Conservation (phyloP, 371 early-diverging fungal genomes). For the Saksenaea oblongispora region DNA sequence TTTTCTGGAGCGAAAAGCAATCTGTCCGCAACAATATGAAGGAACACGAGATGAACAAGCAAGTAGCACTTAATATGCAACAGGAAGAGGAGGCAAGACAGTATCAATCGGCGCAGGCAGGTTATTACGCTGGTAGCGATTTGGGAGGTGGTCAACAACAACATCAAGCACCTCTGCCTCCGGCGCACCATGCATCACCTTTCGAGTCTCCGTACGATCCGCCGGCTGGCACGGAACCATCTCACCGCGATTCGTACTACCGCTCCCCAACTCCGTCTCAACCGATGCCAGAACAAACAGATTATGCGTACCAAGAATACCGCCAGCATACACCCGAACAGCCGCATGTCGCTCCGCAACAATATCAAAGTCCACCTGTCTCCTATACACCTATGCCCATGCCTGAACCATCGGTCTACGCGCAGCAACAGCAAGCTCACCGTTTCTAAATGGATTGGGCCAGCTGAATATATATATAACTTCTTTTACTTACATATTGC, state of each 20-base stretch:
- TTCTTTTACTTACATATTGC: not conserved
- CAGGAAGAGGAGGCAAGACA: slow-evolving; percentile 2
- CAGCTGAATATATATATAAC: not conserved
- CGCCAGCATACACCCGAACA: slow-evolving; percentile 12
- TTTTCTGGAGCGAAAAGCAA: slow-evolving; percentile 43
- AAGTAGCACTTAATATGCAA: slow-evolving; percentile 16
- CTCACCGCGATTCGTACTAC: slow-evolving; percentile 14
- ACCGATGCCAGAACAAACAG: slow-evolving; percentile 12
- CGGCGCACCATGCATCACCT: slow-evolving; percentile 15
- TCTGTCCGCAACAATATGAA: slow-evolving; percentile 41
- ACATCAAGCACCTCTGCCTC: slow-evolving; percentile 12
- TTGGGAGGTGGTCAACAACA: slow-evolving; percentile 24
- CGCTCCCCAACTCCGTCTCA: slow-evolving; percentile 1
- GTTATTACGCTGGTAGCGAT: slow-evolving; percentile 21
- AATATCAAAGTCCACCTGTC: slow-evolving; percentile 1
- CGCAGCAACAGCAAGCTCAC: slow-evolving; percentile 1
- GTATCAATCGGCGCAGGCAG: not conserved
- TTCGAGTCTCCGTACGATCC: slow-evolving; percentile 32
- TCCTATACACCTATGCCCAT: slow-evolving; percentile 12
- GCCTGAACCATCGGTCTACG: slow-evolving; percentile 24
- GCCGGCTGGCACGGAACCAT: slow-evolving; percentile 10
- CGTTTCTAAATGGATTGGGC: slow-evolving; percentile 5
- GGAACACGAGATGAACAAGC: slow-evolving; percentile 41
- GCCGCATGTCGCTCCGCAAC: not conserved
- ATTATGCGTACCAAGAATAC: slow-evolving; percentile 17